A percentile compares a stretch with the other conserved stretches of the same genome.
Conservation (phyloP, 768 basidiomycete genomes). For the Pisolithus marmoratus region DNA sequence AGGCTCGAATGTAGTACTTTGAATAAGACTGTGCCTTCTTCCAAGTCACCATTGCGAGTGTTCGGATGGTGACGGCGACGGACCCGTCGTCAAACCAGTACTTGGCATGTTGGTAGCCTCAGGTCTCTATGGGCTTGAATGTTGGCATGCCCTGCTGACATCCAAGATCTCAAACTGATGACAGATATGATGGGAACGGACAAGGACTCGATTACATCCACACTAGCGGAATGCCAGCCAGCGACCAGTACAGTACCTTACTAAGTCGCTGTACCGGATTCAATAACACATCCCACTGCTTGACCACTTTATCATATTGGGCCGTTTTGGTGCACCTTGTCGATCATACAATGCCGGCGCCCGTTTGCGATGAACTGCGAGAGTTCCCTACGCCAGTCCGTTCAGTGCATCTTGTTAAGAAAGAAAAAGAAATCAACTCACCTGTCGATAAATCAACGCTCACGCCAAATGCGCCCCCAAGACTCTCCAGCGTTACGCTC, state of each 20-base stretch:
- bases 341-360: constrained; percentile 81
- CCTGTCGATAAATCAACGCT: constrained; percentile 79
- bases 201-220: not conserved
- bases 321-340: constrained; percentile 88
- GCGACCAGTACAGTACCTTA: constrained; percentile 67
- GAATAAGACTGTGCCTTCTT: constrained; percentile 33
- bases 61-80: constrained; percentile 40
- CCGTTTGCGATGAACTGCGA: constrained; percentile 88
- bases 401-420: not conserved
- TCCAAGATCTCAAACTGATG: not conserved
- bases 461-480: constrained; percentile 86
- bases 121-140: not conserved
- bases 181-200: constrained; percentile 1
- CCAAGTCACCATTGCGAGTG: not conserved
- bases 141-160: not conserved
- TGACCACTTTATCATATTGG: constrained; percentile 90
- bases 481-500: constrained; percentile 81
- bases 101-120: constrained; percentile 33
- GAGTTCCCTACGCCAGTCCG: constrained; percentile 55
- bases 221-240: not conserved
- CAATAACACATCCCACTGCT: constrained; percentile 85
- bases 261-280: constrained; percentile 85
- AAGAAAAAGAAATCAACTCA: constrained; percentile 30
- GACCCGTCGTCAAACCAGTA: constrained; percentile 71
- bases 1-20: constrained; percentile 53